These are phyloP conservation scores for Saccharomycopsis selenospora DNA, from an alignment of 805 yeast genomes.

Conservation along the genomic window DNA sequence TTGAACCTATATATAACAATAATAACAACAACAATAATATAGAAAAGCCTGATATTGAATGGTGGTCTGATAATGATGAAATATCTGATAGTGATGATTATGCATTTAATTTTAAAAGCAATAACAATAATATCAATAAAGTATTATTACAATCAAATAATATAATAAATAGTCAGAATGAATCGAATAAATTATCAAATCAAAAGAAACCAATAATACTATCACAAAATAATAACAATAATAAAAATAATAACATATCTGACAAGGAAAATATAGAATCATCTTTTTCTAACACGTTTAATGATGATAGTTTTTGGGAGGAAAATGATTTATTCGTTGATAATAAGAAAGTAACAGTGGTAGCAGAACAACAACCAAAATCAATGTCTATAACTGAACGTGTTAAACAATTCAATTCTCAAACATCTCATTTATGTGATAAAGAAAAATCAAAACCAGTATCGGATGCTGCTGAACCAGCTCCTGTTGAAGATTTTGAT, in stretches of 20 bases:
- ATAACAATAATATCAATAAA: not conserved
- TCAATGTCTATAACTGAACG: not conserved
- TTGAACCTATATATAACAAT: not conserved
- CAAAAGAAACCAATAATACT: not conserved
- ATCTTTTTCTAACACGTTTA: not conserved
- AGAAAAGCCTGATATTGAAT: not conserved
- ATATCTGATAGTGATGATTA: not conserved
- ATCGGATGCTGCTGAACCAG: not conserved
- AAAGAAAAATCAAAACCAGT: not conserved
- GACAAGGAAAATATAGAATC: not conserved
- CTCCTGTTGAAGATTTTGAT: not conserved
- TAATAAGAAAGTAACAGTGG: not conserved
- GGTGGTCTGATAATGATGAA: conserved; percentile 3
- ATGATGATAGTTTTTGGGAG: conserved; percentile 6
- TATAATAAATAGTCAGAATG: not conserved
- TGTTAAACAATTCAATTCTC: not conserved
- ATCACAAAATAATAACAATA: not conserved
- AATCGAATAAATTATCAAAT: too few species aligned
- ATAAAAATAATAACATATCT: not conserved
- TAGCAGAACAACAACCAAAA: not conserved
- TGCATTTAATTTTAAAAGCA: not conserved
- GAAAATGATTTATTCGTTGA: not conserved
- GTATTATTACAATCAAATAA: not conserved
- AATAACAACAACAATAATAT: not conserved
- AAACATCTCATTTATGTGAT: not conserved